Percentiles rank a stretch among this genome's conserved stretches.
phyloP scores from a whole-genome alignment of 257 asterid species.

The Solanum dulcamara region DNA sequence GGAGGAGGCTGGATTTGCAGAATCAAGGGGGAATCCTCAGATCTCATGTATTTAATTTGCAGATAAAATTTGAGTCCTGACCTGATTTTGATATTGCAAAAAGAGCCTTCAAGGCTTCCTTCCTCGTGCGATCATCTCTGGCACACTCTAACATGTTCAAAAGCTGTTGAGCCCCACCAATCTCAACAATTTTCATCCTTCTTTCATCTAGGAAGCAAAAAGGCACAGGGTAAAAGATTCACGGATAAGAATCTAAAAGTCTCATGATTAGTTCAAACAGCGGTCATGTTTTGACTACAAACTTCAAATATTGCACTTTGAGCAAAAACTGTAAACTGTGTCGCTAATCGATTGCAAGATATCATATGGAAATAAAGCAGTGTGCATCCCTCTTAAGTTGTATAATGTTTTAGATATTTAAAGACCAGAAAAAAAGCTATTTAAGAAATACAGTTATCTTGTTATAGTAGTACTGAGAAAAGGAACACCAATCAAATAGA shows the following conservation, averaged over 20 bases:
- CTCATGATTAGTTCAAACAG: neutral
- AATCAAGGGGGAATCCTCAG: neutral
- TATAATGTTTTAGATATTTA: neutral
- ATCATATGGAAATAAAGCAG: neutral
- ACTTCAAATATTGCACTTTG: neutral
- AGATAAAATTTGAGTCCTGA: slow-evolving; percentile 6
- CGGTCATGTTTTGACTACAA: neutral
- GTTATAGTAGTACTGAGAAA: neutral
- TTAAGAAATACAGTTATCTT: neutral
- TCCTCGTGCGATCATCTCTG: slow-evolving; percentile 76
- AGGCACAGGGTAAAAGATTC: neutral
- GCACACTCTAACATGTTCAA: slow-evolving; percentile 58
- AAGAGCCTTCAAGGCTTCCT: slow-evolving; percentile 83
- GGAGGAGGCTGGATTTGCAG: neutral
- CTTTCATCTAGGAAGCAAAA: slow-evolving; percentile 39
- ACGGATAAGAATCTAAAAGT: neutral
- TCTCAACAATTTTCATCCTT: slow-evolving; percentile 68
- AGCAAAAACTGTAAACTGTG: neutral
- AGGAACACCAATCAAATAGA: neutral
- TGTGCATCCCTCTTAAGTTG: neutral
- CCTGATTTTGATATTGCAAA: slow-evolving; percentile 86
- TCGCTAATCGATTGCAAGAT: neutral
- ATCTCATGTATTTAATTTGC: neutral
- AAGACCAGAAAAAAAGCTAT: neutral
- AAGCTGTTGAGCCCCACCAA: slow-evolving; percentile 65